Conservation (phyloP, 768 basidiomycete species). For the Postia placenta region DNA sequence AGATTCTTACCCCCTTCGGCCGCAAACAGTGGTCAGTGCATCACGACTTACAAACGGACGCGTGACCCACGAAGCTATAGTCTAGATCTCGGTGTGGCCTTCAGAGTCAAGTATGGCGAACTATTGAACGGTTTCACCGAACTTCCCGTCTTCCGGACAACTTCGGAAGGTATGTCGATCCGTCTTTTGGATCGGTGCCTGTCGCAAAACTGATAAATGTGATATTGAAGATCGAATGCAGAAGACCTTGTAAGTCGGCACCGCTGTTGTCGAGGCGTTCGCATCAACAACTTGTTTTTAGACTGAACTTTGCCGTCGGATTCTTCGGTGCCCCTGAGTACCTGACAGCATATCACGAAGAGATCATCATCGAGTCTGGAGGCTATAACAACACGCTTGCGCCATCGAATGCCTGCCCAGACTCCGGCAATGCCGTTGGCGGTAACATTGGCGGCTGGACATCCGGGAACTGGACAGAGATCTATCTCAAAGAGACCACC, state of each 20-base stretch:
- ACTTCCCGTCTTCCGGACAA: conserved; percentile 46
- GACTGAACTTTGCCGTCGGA: conserved; percentile 45
- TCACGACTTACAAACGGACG: too few relatives aligned
- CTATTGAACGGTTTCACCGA: conserved; percentile 35
- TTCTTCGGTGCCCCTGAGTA: conserved; percentile 40
- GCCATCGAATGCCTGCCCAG: conserved; percentile 31
- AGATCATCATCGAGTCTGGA: conserved; percentile 37
- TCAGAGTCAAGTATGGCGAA: conserved; percentile 41
- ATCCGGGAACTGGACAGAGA: conserved; percentile 29
- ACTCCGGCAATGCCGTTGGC: conserved; percentile 19
- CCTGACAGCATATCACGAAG: conserved; percentile 36
- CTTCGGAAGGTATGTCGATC: conserved; percentile 28
- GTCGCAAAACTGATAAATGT: neutral
- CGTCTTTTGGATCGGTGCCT: neutral
- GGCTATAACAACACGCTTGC: conserved; percentile 45
- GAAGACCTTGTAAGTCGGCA: conserved; percentile 23
- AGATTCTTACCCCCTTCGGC: conserved; percentile 43
- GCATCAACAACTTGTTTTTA: conserved; percentile 10
- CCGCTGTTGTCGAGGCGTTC: neutral
- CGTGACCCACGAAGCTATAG: too few relatives aligned
- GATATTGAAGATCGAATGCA: conserved; percentile 24
- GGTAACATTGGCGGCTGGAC: conserved; percentile 21
- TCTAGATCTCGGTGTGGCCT: conserved; percentile 37
- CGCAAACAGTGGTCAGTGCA: conserved; percentile 30
- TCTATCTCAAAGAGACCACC: conserved; percentile 34